Evolutionary conservation across 345 rosid species (phyloP), one percentile per base, ranked within the genome.

Genomic region (Corymbia maculata): DNA sequence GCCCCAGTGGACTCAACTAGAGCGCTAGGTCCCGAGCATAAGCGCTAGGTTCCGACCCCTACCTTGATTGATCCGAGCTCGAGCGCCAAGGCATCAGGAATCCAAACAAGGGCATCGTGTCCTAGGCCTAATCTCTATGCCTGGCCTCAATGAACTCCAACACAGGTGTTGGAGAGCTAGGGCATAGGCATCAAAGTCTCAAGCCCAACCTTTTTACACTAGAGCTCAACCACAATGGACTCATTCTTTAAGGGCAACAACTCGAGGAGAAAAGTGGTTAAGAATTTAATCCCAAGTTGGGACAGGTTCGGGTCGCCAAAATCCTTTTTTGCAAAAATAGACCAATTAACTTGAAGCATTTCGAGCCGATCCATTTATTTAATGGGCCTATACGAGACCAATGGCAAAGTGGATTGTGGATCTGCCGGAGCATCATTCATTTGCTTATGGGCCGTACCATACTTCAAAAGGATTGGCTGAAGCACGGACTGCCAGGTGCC

Each of bases 101-200:
- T 26, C 32, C 68, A 12, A 61, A 15, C 68, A 61, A 3, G 13
- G 0, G 17, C 36, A n/a, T 64, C n/a, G 19, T 8, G 36, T 30
- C 12, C 6, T 2, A 2, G 9, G 79, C 79, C 22, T 16, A 6
- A 5, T 36, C 2, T 68, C 11, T 68, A 68, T 32, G 10, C 12
- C 79, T 4, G 13, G 1, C 19, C 44, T 66, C 22, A 2, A 32
- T 32, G 45, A 19, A 16, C 13, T 10, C 45, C 8, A 8, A 22
- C 79, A 19, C 2, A 1, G 2, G 22, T 12, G 2, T 32, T 2
- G 10, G 10, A 6, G 44, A 68, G 79, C 4, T 1, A 0, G 0
- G 79, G 3, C 21, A 30, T 3, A 8, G 8, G 79, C 79, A 68
- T 4, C 4, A 10, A 36, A 32, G 45, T 68, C 13, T 68, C 10